Conservation (phyloP, 2,329 filamentous ascomycete species). For the Daldinia sp. region DNA sequence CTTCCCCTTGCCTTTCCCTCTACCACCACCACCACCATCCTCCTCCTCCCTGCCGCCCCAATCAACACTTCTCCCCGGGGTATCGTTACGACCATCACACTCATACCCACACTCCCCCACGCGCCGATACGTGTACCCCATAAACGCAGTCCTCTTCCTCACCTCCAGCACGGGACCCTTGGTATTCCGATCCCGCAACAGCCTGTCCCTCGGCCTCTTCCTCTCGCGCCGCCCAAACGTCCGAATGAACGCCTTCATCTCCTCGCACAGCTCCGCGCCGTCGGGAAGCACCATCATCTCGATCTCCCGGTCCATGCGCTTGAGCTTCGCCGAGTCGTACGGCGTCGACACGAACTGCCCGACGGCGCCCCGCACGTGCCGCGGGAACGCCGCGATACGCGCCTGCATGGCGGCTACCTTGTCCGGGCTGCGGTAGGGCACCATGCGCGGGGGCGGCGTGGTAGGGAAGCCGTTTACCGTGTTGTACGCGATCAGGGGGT, state of each 20-base stretch:
- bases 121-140: constrained; percentile 88
- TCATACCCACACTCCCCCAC: constrained; percentile 46
- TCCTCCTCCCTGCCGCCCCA: not conserved
- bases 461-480: constrained; percentile 17
- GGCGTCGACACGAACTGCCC: constrained; percentile 61
- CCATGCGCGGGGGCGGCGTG: constrained; percentile 22
- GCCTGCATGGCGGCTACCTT: constrained; percentile 49
- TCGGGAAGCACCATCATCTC: constrained; percentile 53
- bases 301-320: constrained; percentile 63
- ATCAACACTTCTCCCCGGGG: not conserved
- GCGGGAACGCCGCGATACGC: constrained; percentile 56
- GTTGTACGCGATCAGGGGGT: constrained; percentile 26
- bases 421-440: constrained; percentile 44
- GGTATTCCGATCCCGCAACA: constrained; percentile 79
- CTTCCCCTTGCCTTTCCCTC: constrained; percentile 15
- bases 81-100: not conserved
- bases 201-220: constrained; percentile 84
- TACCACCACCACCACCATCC: not conserved
- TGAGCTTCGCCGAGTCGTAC: constrained; percentile 62
- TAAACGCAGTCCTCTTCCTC: constrained; percentile 84
- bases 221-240: constrained; percentile 72
- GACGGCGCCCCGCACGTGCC: constrained; percentile 58
- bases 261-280: constrained; percentile 52
- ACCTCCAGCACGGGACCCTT: constrained; percentile 79
- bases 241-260: constrained; percentile 64